phyloP scores from a whole-genome alignment of 352 stramenopile genomes.

The Thraustochytrium sp. region DNA sequence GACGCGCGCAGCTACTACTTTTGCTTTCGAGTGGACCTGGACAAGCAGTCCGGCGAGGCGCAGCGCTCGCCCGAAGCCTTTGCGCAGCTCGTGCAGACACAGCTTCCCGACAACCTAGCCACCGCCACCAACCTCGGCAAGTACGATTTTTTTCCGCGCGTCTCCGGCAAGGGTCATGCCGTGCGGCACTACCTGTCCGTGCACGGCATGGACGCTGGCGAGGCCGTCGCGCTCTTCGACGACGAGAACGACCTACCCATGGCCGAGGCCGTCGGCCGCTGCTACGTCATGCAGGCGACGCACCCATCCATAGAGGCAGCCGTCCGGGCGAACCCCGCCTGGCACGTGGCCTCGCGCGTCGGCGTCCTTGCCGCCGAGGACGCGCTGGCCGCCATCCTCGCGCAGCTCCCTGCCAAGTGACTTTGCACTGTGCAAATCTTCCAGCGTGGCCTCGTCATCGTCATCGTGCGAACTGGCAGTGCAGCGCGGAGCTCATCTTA shows the following conservation, averaged over 20 bases:
- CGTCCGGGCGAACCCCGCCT: neutral
- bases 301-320: neutral
- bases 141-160: slow-evolving; percentile 21
- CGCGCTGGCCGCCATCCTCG: neutral
- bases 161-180: slow-evolving; percentile 18
- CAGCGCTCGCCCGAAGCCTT: neutral
- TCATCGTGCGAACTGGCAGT: no score
- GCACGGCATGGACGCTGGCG: neutral
- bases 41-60: neutral
- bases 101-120: neutral
- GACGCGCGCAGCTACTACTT: slow-evolving; percentile 20
- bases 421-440: no score
- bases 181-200: neutral
- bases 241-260: slow-evolving; percentile 42
- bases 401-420: no score
- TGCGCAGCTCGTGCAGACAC: neutral
- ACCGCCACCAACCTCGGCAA: slow-evolving; percentile 19
- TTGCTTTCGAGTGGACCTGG: slow-evolving; percentile 28
- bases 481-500: no score
- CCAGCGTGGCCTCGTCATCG: no score
- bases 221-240: slow-evolving; percentile 11
- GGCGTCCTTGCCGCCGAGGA: slow-evolving; percentile 18
- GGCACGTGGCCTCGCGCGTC: neutral
- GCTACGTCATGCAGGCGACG: slow-evolving; percentile 22
- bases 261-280: neutral